Base-by-base conservation (phyloP, 371 early-diverging fungal species). In the Mucor velutinosus region DNA sequence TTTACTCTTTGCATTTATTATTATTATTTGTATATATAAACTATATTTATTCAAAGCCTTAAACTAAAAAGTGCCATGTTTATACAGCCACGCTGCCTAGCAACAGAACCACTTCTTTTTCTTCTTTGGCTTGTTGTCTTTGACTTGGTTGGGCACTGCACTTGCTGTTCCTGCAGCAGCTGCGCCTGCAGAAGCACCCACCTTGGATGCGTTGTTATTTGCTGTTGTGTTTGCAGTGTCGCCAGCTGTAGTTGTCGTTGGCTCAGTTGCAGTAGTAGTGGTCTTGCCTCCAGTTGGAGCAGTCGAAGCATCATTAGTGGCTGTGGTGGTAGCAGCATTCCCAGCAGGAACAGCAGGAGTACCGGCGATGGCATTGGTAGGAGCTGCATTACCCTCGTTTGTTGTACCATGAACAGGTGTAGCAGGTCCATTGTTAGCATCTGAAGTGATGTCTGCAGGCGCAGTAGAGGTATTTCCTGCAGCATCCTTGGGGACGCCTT, bases 31-130 rank as follows among this genome's bases (percentile, higher is more conserved):
- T 51, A 29, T 32, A 17, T 33, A 65, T 47, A 47, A 30, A 41
- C 57, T 56, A 56, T 35, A 15, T 21, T 27, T 19, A 29, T 55
- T 27, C 21, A 32, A 33, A 55, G 33, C 33, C 33, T 41, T 37
- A 53, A 39, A 41, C 30, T 33, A 19, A 15, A n/a, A 49, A 49
- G 10, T 27, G n/a, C 27, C 27, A 33, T 30, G 6, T 30, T 6
- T 30, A n/a, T 56, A 55, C 51, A 21, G 43, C n/a, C 14, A 29
- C 43, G 11, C 4, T 4, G 30, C 37, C 47, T 61, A 61, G 21
- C 70, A 70, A 25, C 70, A 70, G 51, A 70, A 65, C 65, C 61
- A 70, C 4, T 32, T 51, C 43, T 41, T 51, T 30, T 59, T 63
- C 57, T 64, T 64, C 53, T 69, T 69, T n/a, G 59, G 39, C 55